Base-by-base conservation (phyloP, 169 alveolate species). In the Condylostoma magnum region DNA sequence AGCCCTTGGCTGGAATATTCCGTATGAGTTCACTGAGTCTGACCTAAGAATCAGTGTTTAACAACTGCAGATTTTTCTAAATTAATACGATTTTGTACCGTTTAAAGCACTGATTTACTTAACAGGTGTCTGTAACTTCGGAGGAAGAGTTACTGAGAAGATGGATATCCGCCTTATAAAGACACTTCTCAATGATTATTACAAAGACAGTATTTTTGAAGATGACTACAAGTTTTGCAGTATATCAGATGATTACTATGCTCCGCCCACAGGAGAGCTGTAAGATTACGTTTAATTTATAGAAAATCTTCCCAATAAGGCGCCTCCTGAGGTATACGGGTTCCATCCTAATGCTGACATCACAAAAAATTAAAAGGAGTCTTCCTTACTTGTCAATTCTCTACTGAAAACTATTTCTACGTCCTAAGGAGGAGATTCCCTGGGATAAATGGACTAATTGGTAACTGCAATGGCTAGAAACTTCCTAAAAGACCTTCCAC, bases 1-100 rank as follows among this genome's bases (percentile, higher is more conserved):
- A 3, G 95, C 98, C 6, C 75, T 92, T 10, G 98, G 98, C 8
- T 95, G 98, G 98, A 95, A 95, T 79, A 95, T 95, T 36, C 94
- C 96, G 54, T 95, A 95, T 73, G 96, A 95, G 74, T 95, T 95
- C 74, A 93, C 93, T 55, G 97, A 95, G 58, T 78, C 89, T 27
- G 98, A 94, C 76, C 67, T 94, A 48, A 77, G 93, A 41, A 93
- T 90, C 10, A 70, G 90, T 33, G 85, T 84, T 54, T 76, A 89
- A 68, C 90, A 91, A 71, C 86, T 90, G 38, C 85, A 84, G 69
- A 81, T 82, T 77, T 81, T 86, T 81, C 60, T 90, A 33, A 90
- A 86, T 58, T 87, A 87, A 76, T 90, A 85, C 72, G 82, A 82
- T n/a, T 57, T 55, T 2, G 84, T 85, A 41, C 96, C 98, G 4